A percentile compares a stretch with the other conserved stretches of the same genome.
Conservation (phyloP, 768 basidiomycete species). For the Mycena capillaripes region DNA sequence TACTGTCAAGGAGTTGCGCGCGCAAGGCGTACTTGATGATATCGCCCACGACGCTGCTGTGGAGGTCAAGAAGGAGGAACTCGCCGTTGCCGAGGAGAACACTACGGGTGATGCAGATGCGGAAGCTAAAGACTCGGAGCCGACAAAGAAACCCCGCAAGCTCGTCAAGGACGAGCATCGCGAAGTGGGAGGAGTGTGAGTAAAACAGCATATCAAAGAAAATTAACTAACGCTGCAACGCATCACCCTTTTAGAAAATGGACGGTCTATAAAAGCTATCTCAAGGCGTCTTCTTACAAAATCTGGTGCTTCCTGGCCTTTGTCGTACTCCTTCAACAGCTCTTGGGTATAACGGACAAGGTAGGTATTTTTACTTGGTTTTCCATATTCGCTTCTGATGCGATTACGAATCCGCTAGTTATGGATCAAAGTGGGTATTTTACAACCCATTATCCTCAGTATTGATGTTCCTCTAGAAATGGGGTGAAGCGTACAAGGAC, state of each 20-base stretch:
- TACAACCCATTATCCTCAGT: background rate
- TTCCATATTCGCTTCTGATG: background rate
- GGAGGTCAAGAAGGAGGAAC: slow-evolving; percentile 64
- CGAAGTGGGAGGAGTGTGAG: slow-evolving; percentile 78
- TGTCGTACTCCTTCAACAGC: slow-evolving; percentile 61
- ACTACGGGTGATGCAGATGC: slow-evolving; percentile 41
- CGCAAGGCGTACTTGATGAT: slow-evolving; percentile 74
- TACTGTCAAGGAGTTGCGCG: slow-evolving; percentile 72
- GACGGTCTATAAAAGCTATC: slow-evolving; percentile 75
- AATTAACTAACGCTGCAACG: too few species aligned
- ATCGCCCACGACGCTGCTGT: slow-evolving; percentile 67
- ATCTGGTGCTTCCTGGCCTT: slow-evolving; percentile 66
- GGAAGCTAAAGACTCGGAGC: slow-evolving; percentile 39
- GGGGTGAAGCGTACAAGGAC: slow-evolving; percentile 35
- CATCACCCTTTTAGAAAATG: too few species aligned
- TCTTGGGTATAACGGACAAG: slow-evolving; percentile 72
- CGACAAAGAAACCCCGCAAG: slow-evolving; percentile 77
- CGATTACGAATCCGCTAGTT: slow-evolving; percentile 43
- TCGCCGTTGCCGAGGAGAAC: slow-evolving; percentile 48
- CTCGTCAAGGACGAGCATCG: slow-evolving; percentile 87
- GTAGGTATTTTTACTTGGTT: slow-evolving; percentile 1
- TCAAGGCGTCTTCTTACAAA: slow-evolving; percentile 82
- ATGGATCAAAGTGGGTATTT: slow-evolving; percentile 71
- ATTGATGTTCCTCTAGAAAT: slow-evolving; percentile 24
- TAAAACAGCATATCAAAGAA: too few species aligned